These are phyloP conservation scores for Arachnomyces sp. DNA, from an alignment of 2,329 filamentous ascomycete genomes.

Conservation along the genomic window DNA sequence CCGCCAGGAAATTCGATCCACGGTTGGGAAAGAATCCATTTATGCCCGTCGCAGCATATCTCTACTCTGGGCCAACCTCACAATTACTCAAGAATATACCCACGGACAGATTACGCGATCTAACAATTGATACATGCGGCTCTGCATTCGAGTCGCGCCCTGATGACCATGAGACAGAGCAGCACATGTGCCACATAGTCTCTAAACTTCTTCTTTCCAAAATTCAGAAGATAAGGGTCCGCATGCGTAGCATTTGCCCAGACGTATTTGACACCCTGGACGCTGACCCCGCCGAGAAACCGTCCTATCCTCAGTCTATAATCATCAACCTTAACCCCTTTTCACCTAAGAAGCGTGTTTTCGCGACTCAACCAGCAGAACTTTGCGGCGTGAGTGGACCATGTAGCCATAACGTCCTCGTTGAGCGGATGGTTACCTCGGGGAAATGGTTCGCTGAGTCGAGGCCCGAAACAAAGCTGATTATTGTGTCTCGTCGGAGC, in stretches of 20 bases:
- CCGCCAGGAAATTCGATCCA: not conserved
- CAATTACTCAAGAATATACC: constrained; percentile 4
- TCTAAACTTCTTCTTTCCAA: not conserved
- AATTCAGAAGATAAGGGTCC: not conserved
- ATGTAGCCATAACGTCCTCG: constrained; percentile 1
- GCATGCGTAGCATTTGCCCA: constrained; percentile 6
- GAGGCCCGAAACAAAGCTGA: constrained; percentile 2
- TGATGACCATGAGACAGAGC: not conserved
- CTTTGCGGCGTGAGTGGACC: not conserved
- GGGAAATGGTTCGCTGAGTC: not conserved
- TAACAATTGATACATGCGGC: constrained; percentile 5
- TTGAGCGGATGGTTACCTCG: constrained; percentile 4
- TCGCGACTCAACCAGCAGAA: not conserved
- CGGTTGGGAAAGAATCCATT: not conserved
- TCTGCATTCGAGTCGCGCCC: not conserved
- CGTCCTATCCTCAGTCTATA: too few relatives aligned
- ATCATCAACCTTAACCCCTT: constrained; percentile 4
- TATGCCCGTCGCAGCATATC: not conserved
- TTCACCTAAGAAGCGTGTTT: not conserved
- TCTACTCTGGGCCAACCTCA: not conserved
- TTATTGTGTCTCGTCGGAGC: constrained; percentile 3
- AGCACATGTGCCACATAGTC: constrained; percentile 4
- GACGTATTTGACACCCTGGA: constrained; percentile 3
- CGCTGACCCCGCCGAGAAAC: not conserved
- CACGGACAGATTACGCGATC: not conserved